Percentiles rank a stretch among this genome's conserved stretches.
Conservation (phyloP, 257 asterid species). For the Solanum boliviense region DNA sequence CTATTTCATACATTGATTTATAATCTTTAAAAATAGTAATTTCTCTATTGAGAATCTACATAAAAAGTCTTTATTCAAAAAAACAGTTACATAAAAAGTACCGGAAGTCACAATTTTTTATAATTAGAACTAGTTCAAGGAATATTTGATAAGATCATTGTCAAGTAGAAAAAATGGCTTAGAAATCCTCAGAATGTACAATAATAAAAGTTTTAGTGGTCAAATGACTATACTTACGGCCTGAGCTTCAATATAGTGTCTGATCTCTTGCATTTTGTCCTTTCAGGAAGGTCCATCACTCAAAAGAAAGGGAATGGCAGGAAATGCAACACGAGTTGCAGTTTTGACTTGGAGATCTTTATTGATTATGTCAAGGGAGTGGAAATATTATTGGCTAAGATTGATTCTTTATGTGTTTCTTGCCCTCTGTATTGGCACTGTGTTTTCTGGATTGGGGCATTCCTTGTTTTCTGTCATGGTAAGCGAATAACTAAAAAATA, state of each 20-base stretch:
- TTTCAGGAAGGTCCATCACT: conserved; percentile 80
- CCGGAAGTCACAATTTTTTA: neutral
- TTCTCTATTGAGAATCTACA: neutral
- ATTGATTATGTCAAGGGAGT: conserved; percentile 96
- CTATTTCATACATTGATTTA: neutral
- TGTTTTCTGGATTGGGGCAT: conserved; percentile 88
- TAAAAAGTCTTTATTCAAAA: neutral
- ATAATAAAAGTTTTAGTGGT: neutral
- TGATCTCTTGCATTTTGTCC: neutral
- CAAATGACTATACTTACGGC: neutral
- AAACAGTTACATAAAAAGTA: neutral
- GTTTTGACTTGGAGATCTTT: conserved; percentile 96
- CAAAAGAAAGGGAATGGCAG: conserved; percentile 80
- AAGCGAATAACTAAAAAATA: conserved; percentile 15
- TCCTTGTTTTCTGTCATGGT: conserved; percentile 91
- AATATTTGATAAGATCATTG: neutral
- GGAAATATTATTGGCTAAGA: conserved; percentile 98
- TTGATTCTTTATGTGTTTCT: conserved; percentile 68
- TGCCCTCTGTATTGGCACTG: conserved; percentile 66
- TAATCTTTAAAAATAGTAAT: neutral
- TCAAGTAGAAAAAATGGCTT: neutral
- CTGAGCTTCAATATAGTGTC: neutral
- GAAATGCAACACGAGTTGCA: conserved; percentile 43
- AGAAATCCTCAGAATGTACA: neutral
- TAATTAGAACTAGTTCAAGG: neutral